Evolutionary conservation across 495 filamentous ascomycete species (phyloP).

Genomic region (Gamarada debralockiae): DNA sequence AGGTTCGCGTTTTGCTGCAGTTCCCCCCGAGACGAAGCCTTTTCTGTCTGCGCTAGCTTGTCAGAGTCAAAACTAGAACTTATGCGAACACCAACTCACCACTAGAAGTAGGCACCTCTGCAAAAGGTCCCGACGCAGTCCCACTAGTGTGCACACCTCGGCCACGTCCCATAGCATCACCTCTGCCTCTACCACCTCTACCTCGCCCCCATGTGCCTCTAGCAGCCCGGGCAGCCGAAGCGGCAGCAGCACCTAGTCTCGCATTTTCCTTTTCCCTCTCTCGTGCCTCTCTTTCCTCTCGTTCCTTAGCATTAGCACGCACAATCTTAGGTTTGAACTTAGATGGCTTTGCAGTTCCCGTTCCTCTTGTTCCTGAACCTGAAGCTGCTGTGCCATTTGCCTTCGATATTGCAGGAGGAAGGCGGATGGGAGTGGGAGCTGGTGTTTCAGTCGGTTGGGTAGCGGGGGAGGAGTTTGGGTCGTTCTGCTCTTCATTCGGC

Average conservation of each 20-base stretch:
- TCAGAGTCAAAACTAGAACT: background rate
- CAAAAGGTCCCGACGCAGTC: slow-evolving; percentile 21
- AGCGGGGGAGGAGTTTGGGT: slow-evolving; percentile 21
- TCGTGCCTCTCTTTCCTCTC: slow-evolving; percentile 9
- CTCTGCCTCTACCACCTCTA: slow-evolving; percentile 16
- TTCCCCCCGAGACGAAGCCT: background rate
- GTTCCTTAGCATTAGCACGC: slow-evolving; percentile 11
- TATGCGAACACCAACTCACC: background rate
- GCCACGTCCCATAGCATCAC: slow-evolving; percentile 25
- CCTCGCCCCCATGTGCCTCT: slow-evolving; percentile 11
- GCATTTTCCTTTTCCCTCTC: background rate
- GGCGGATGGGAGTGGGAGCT: slow-evolving; percentile 18
- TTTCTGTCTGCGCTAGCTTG: background rate
- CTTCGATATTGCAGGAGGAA: background rate
- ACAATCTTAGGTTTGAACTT: slow-evolving; percentile 26
- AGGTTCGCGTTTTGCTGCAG: background rate
- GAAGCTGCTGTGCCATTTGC: background rate
- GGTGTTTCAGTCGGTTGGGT: slow-evolving; percentile 24
- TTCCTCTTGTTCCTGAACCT: background rate
- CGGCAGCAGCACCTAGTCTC: slow-evolving; percentile 4
- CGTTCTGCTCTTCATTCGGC: background rate
- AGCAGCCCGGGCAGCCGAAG: background rate
- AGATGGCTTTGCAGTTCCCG: slow-evolving; percentile 4
- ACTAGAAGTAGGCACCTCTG: slow-evolving; percentile 7
- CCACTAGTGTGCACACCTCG: background rate